Percentiles rank a stretch among this genome's conserved stretches.
Evolutionary conservation across 805 yeast genomes (phyloP).

Genomic region (Diddensiella transvaalensis): DNA sequence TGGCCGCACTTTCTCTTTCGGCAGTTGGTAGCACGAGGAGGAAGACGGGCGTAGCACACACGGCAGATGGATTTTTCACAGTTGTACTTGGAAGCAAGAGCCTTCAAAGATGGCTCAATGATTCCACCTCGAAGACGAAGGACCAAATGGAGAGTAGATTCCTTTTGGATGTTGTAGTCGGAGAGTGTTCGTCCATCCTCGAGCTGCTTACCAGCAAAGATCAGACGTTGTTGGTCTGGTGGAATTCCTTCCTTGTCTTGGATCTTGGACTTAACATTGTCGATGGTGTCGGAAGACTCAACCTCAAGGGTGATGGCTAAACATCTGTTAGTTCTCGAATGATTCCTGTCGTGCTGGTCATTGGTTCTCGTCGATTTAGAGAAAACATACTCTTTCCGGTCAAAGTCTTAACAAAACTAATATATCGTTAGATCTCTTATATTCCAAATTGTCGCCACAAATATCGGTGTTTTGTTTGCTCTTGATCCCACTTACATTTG

Average conservation of each 20-base stretch:
- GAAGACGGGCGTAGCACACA: constrained; percentile 99
- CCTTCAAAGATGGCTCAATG: constrained; percentile 99
- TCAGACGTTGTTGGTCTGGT: constrained; percentile 99
- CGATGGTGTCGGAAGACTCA: constrained; percentile 98
- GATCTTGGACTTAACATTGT: constrained; percentile 97
- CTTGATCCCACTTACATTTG: constrained; percentile 17
- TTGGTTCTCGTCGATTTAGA: neutral
- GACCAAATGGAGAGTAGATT: constrained; percentile 94
- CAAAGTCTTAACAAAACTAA: constrained; percentile 35
- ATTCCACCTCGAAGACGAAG: constrained; percentile 98
- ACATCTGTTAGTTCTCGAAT: neutral
- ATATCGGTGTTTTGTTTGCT: neutral
- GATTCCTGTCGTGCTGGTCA: no score
- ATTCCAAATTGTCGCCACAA: neutral
- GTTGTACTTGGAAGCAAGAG: constrained; percentile 99
- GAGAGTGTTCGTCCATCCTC: constrained; percentile 99
- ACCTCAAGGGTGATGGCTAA: constrained; percentile 94
- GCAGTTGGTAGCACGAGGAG: constrained; percentile 99
- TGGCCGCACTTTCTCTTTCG: constrained; percentile 99
- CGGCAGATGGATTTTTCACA: constrained; percentile 99
- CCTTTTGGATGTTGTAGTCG: constrained; percentile 99
- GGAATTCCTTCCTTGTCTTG: constrained; percentile 99
- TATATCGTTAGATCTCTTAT: neutral
- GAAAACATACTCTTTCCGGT: constrained; percentile 33
- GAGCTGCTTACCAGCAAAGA: constrained; percentile 99